phyloP scores from a whole-genome alignment of 2,329 filamentous ascomycete species.

The Talaromyces sp. region DNA sequence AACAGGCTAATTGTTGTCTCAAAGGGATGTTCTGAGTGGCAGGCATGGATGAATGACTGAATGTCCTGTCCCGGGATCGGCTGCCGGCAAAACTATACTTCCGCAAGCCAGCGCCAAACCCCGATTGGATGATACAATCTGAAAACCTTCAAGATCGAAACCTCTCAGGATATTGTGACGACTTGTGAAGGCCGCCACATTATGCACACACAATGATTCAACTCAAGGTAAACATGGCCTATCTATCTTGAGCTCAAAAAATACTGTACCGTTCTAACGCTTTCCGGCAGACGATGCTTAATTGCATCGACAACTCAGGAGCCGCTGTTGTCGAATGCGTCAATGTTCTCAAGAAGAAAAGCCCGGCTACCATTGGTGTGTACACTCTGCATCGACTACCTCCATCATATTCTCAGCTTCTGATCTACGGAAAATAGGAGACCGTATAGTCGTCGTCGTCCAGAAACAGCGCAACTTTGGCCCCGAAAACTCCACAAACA shows the following conservation, averaged over 20 bases:
- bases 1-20: background rate
- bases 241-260: background rate
- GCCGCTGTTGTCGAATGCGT: constrained; percentile 96
- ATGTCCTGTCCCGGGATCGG: background rate
- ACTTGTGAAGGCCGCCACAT: constrained; percentile 19
- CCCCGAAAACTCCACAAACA: constrained; percentile 66
- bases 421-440: constrained; percentile 55
- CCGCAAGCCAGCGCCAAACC: background rate
- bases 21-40: background rate
- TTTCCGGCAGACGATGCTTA: constrained; percentile 75
- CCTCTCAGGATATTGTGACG: background rate
- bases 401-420: no score
- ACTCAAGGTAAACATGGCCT: constrained; percentile 60
- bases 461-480: constrained; percentile 86
- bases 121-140: background rate
- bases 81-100: background rate
- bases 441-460: constrained; percentile 94
- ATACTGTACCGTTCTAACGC: background rate
- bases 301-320: constrained; percentile 99
- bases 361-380: constrained; percentile 78
- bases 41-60: background rate
- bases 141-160: background rate
- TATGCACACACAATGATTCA: constrained; percentile 73
- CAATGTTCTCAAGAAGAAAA: constrained; percentile 87
- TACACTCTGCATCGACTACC: background rate